Base-by-base conservation (phyloP, 2,329 filamentous ascomycete genomes). In the Aureobasidium musti region DNA sequence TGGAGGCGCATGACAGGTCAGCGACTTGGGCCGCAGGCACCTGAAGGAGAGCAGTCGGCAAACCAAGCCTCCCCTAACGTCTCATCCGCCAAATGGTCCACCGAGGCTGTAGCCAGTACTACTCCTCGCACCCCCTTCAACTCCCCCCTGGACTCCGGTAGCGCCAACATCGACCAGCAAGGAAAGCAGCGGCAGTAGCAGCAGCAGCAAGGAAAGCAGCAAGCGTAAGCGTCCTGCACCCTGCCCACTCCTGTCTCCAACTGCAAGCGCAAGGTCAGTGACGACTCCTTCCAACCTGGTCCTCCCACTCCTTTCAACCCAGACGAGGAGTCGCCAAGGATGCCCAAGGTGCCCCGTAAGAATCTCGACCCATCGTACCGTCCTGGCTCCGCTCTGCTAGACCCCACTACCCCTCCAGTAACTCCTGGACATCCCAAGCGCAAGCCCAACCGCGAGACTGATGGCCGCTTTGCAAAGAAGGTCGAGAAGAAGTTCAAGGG, bases 401-500 rank as follows among this genome's bases (percentile, higher is more conserved):
- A 53, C 2, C 35, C 47, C 13, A 50, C 37, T 7, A 52, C 60
- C 0, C 60, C 60, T 11, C 60, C 60, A n/a, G 19, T 11, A 8
- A 63, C 45, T 8, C 60, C 60, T 8, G 53, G 30, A 23, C 26
- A n/a, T 10, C 23, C 28, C 59, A 63, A 63, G 35, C 60, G 45
- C 26, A 53, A 10, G 10, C 13, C 5, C 41, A 26, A 8, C 10
- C 39, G 11, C 4, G 47, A 47, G 10, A 8, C 39, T 19, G 11
- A 26, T 26, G 41, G 35, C 11, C 39, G 57, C 17, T 30, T 30
- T 35, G 39, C 56, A 19, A 60, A 37, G 26, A 60, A 33, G 26
- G 56, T 11, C 1, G 41, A 45, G 41, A 49, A 39, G 35, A 37
- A 39, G 52, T 17, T 28, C 10, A 52, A 63, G 21, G 28, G 50